Conservation (phyloP, 176 grass and related monocot species). For the Oryza coarctata region DNA sequence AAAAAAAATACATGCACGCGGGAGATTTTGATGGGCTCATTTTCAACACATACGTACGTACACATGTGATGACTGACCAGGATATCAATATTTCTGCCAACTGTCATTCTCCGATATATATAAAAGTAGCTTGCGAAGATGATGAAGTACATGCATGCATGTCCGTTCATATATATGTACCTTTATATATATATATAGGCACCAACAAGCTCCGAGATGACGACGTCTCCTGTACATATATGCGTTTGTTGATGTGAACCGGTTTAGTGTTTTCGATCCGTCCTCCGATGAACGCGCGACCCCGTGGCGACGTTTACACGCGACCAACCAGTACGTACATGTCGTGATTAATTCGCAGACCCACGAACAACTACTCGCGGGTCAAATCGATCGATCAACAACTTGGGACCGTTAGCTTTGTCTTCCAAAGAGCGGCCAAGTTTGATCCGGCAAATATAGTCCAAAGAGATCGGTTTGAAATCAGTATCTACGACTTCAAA, state of each 20-base stretch:
- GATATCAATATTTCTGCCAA: too few species aligned
- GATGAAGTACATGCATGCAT: too few species aligned
- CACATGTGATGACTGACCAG: too few species aligned
- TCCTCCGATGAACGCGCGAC: neutral
- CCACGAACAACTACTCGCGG: neutral
- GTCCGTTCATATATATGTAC: too few species aligned
- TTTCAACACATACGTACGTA: too few species aligned
- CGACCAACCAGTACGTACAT: neutral
- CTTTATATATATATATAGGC: neutral
- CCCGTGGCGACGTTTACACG: neutral
- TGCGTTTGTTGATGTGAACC: neutral
- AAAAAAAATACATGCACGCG: too few species aligned
- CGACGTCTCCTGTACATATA: neutral
- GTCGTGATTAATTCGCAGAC: neutral
- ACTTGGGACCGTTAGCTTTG: conserved; percentile 9
- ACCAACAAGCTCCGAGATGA: neutral
- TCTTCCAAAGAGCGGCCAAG: neutral
- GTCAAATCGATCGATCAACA: neutral
- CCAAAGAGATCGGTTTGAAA: neutral
- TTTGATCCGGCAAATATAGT: neutral
- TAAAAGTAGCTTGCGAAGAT: too few species aligned
- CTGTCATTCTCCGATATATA: too few species aligned
- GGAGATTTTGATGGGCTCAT: too few species aligned
- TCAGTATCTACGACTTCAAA: neutral
- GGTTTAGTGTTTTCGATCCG: neutral